Evolutionary conservation across 345 rosid species (phyloP).

Genomic region (Cardamine occulta): DNA sequence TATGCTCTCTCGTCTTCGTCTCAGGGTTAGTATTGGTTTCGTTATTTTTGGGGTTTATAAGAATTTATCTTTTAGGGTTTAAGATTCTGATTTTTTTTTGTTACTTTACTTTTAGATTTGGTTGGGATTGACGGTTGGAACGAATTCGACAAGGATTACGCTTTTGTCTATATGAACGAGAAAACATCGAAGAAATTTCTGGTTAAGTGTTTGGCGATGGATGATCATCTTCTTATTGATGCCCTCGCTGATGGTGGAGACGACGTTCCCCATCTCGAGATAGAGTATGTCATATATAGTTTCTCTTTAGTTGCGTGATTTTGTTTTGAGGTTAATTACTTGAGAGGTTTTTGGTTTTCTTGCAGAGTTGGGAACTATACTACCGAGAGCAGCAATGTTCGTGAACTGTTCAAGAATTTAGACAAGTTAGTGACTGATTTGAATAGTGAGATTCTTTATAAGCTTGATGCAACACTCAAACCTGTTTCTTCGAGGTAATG

Average conservation of each 20-base stretch:
- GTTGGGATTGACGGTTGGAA: conserved; percentile 82
- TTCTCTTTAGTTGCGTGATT: not conserved
- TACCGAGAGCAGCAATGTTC: not conserved
- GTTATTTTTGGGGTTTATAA: not conserved
- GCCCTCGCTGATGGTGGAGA: conserved; percentile 57
- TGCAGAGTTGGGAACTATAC: conserved; percentile 60
- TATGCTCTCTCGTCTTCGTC: conserved; percentile 57
- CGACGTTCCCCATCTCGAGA: conserved; percentile 64
- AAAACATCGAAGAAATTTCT: conserved; percentile 55
- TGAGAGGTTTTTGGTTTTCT: not conserved
- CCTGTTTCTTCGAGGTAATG: conserved; percentile 38
- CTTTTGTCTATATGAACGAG: conserved; percentile 65
- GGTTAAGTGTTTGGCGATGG: conserved; percentile 69
- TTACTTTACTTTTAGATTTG: conserved; percentile 44
- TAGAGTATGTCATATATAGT: conserved; percentile 48
- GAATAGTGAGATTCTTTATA: conserved; percentile 50
- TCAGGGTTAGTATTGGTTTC: conserved; percentile 38
- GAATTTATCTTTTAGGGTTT: not conserved
- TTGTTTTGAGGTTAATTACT: not conserved
- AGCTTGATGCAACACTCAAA: conserved; percentile 35
- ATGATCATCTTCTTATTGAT: conserved; percentile 58
- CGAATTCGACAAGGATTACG: conserved; percentile 61
- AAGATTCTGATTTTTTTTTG: conserved; percentile 3
- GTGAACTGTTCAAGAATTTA: conserved; percentile 49
- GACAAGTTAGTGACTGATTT: conserved; percentile 58